Evolutionary conservation across 805 yeast genomes (phyloP), one percentile per base, ranked within the genome.

Genomic region (Hermanozyma aechmeae): DNA sequence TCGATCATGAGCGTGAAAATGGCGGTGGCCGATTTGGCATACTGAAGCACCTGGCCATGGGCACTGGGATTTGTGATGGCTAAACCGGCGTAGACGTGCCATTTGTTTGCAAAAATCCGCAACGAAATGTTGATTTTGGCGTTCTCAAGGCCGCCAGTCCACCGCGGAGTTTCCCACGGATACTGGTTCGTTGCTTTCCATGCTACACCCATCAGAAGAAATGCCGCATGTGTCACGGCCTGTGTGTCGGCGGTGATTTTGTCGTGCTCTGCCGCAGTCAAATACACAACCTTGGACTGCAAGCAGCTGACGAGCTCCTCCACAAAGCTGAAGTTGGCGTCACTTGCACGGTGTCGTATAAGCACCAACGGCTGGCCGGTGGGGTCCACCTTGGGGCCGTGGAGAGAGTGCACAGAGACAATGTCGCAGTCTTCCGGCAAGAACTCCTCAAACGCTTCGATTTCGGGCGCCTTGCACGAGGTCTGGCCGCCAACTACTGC

Each of bases 401-500:
- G 98, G 37, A 92, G 61, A 0, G 96, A 86, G 51, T 92, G 98
- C 15, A 93, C 70, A 2, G 93, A 71, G 9, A 92, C 73, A 15
- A 92, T 89, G 25, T 83, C 81, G 4, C 76, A 79, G 56, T 92
- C 97, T 1, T 45, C 34, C 0, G 97, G 96, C 18, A 85, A 51
- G 40, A 70, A 58, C 25, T 63, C 60, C 43, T 86, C 96, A 50
- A 92, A 83, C 0, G 96, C 95, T 11, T 56, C 65, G 16, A 92
- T 79, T 49, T 92, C 98, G 0, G 94, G 93, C 15, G 73, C 77
- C 48, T 92, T 92, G 56, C 97, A 89, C 7, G 95, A 82, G 0
- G 98, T 87, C 55, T 92, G 98, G 6, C 98, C 98, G n/a, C 97
- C 98, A 4, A 92, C 95, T 24, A 87, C 73, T 3, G 94, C 80